A percentile compares a stretch with the other conserved stretches of the same genome.
Conservation (phyloP, 116 monocot species). For the Zostera marina region DNA sequence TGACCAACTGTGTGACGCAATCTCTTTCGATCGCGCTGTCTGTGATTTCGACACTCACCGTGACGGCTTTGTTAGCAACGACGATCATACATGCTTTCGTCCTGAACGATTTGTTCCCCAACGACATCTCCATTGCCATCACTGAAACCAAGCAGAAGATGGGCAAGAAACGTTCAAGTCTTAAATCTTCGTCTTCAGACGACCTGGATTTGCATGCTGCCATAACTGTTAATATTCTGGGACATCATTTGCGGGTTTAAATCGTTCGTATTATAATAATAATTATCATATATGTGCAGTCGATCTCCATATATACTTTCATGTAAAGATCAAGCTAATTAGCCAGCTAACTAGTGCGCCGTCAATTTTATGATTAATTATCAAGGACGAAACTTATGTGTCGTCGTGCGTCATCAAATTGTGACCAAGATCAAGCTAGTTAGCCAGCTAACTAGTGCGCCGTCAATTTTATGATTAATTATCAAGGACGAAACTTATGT, state of each 20-base stretch:
- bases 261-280: too few relatives aligned
- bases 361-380: too few relatives aligned
- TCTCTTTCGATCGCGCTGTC: slow-evolving; percentile 29
- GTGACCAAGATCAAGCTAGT: too few relatives aligned
- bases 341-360: too few relatives aligned
- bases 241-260: neutral
- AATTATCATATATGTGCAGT: too few relatives aligned
- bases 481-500: too few relatives aligned
- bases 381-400: too few relatives aligned
- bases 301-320: too few relatives aligned
- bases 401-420: too few relatives aligned
- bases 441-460: too few relatives aligned
- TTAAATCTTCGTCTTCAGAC: neutral
- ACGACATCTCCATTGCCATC: slow-evolving; percentile 21
- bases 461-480: too few relatives aligned
- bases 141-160: slow-evolving; percentile 14
- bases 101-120: slow-evolving; percentile 61
- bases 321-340: too few relatives aligned
- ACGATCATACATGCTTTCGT: slow-evolving; percentile 64
- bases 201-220: neutral
- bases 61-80: slow-evolving; percentile 27
- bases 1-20: slow-evolving; percentile 35
- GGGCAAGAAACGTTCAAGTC: slow-evolving; percentile 5
- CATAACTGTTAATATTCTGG: slow-evolving; percentile 5
- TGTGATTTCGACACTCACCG: slow-evolving; percentile 47